These are phyloP conservation scores for Ephemerocybe angulata DNA, from an alignment of 768 basidiomycete genomes.

Conservation along the genomic window DNA sequence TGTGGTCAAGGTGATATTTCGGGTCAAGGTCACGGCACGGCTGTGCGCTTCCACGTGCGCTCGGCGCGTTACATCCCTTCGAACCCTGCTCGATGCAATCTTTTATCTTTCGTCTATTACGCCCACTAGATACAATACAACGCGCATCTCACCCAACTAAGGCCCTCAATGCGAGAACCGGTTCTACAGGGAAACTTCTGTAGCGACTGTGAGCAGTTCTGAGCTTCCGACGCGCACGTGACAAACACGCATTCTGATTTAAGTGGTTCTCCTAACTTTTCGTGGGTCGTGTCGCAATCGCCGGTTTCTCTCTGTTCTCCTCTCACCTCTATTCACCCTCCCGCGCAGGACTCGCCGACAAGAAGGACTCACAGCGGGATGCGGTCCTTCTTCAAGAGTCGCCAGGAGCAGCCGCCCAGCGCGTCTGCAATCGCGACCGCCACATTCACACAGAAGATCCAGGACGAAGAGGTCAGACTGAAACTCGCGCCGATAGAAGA, in stretches of 20 bases:
- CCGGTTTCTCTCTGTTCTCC: background rate
- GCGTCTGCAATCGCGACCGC: background rate
- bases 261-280: background rate
- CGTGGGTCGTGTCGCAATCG: background rate
- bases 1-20: slow-evolving; percentile 2
- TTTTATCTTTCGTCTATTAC: too few species aligned
- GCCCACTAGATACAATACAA: background rate
- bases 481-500: background rate
- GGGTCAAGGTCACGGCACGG: background rate
- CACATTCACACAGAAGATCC: background rate
- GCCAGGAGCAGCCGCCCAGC: background rate
- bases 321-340: background rate
- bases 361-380: background rate
- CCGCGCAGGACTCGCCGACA: background rate
- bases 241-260: background rate
- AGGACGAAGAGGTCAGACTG: background rate
- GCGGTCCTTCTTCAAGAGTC: background rate
- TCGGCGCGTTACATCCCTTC: too few species aligned
- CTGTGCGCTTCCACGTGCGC: background rate
- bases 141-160: too few species aligned
- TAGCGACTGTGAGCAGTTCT: too few species aligned
- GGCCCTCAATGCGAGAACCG: too few species aligned
- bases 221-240: background rate
- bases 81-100: background rate
- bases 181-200: too few species aligned